A percentile compares a stretch with the other conserved stretches of the same genome.
These are phyloP conservation scores for Penicillium sp. DNA, from an alignment of 2,329 filamentous ascomycete genomes.

Conservation along the genomic window DNA sequence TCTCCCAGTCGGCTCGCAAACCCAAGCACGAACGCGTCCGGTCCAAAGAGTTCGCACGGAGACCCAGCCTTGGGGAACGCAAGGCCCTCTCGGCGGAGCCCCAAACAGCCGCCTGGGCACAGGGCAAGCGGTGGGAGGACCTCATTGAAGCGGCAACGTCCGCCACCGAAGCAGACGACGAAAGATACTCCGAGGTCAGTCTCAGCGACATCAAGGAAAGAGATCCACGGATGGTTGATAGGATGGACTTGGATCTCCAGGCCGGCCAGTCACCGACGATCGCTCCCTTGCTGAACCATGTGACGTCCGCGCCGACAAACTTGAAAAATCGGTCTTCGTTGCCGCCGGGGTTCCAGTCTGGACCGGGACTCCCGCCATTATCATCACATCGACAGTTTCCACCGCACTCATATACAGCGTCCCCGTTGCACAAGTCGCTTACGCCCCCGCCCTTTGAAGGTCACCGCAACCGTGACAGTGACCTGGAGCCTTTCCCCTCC, in stretches of 20 bases:
- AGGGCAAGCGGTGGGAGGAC: slow-evolving; percentile 92
- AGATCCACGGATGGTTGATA: slow-evolving; percentile 43
- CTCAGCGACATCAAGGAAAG: slow-evolving; percentile 15
- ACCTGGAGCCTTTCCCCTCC: slow-evolving; percentile 76
- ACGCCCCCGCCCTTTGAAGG: slow-evolving; percentile 71
- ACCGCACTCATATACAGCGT: slow-evolving; percentile 66
- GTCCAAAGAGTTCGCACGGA: slow-evolving; percentile 68
- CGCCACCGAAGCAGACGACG: slow-evolving; percentile 83
- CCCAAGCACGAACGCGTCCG: slow-evolving; percentile 74
- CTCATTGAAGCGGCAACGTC: slow-evolving; percentile 91
- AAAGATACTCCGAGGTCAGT: slow-evolving; percentile 72
- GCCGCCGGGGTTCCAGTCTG: slow-evolving; percentile 53
- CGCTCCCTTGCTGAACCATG: slow-evolving; percentile 33
- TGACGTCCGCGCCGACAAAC: slow-evolving; percentile 33
- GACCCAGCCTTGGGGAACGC: slow-evolving; percentile 66
- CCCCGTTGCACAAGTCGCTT: slow-evolving; percentile 81
- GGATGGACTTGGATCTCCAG: slow-evolving; percentile 15
- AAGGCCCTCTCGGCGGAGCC: slow-evolving; percentile 87
- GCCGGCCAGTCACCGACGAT: slow-evolving; percentile 38
- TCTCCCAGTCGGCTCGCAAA: slow-evolving; percentile 70
- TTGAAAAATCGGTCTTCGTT: slow-evolving; percentile 55
- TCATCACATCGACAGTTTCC: slow-evolving; percentile 41
- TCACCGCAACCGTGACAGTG: slow-evolving; percentile 45
- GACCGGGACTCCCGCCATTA: slow-evolving; percentile 33
- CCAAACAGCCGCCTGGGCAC: slow-evolving; percentile 60